A percentile compares a stretch with the other conserved stretches of the same genome.
phyloP scores from a whole-genome alignment of 129 eudicot species.

The Cynara cardunculus region DNA sequence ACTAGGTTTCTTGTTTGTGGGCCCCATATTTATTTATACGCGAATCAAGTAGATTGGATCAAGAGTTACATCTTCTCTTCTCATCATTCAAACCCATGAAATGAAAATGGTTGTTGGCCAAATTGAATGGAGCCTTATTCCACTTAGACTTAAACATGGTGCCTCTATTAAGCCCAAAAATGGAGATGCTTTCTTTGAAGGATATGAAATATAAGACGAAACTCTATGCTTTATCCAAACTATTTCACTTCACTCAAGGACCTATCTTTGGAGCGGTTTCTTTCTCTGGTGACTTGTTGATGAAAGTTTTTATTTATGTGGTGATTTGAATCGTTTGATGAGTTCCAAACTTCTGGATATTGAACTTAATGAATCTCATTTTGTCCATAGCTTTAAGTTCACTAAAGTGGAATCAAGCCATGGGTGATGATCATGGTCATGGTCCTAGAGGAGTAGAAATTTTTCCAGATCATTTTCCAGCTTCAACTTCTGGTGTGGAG shows the following conservation, averaged over 20 bases:
- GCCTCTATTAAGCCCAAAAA: neutral
- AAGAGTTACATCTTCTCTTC: neutral
- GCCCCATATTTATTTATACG: no score
- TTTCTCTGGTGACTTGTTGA: neutral
- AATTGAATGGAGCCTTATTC: neutral
- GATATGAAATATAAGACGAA: neutral
- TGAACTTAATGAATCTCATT: neutral
- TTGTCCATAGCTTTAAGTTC: conserved; percentile 4
- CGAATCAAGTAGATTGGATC: neutral
- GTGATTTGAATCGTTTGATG: neutral
- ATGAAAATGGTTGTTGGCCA: neutral
- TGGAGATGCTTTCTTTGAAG: neutral
- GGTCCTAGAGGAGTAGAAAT: conserved; percentile 76
- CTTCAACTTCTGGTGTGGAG: conserved; percentile 47
- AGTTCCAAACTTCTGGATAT: neutral
- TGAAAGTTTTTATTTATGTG: neutral
- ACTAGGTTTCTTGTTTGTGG: neutral
- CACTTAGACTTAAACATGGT: neutral
- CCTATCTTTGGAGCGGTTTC: neutral
- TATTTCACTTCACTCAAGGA: neutral
- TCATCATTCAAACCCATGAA: no score
- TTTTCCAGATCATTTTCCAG: conserved; percentile 66
- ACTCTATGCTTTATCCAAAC: neutral
- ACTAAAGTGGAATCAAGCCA: conserved; percentile 28
- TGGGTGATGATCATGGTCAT: conserved; percentile 98